phyloP scores from a whole-genome alignment of 305 asterid genomes.

The Plantago rigida region DNA sequence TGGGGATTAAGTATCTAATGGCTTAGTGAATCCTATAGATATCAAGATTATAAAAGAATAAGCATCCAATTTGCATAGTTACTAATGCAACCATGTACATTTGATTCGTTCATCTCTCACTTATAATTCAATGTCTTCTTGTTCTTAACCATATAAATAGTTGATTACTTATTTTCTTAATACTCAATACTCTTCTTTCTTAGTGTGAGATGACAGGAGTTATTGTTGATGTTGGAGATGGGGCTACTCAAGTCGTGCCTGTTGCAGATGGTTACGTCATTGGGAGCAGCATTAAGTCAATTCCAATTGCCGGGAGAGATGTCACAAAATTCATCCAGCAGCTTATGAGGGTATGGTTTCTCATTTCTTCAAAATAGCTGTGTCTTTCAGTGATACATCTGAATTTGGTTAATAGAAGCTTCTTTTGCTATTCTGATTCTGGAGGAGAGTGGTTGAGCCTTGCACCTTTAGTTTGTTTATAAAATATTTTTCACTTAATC shows the following conservation, averaged over 20 bases:
- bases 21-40: no score
- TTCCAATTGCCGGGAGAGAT: conserved; percentile 80
- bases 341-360: conserved; percentile 63
- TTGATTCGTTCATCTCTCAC: conserved; percentile 13
- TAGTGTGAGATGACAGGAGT: conserved; percentile 99
- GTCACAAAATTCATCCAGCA: conserved; percentile 78
- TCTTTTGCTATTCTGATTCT: no score
- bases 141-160: conserved; percentile 1
- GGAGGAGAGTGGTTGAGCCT: no score
- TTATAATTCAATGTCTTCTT: conserved; percentile 23
- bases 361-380: neutral
- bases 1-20: no score
- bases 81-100: neutral
- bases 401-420: neutral
- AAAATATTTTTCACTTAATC: no score
- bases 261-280: conserved; percentile 96
- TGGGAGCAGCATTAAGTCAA: conserved; percentile 89
- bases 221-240: conserved; percentile 92
- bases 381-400: neutral
- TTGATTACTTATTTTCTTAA: conserved; percentile 21
- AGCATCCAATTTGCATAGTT: neutral
- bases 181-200: conserved; percentile 21
- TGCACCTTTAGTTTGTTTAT: no score
- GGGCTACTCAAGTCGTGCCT: conserved; percentile 94
- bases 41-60: neutral